Evolutionary conservation across 2,329 filamentous ascomycete genomes (phyloP).

Genomic region (Talaromyces sp.): DNA sequence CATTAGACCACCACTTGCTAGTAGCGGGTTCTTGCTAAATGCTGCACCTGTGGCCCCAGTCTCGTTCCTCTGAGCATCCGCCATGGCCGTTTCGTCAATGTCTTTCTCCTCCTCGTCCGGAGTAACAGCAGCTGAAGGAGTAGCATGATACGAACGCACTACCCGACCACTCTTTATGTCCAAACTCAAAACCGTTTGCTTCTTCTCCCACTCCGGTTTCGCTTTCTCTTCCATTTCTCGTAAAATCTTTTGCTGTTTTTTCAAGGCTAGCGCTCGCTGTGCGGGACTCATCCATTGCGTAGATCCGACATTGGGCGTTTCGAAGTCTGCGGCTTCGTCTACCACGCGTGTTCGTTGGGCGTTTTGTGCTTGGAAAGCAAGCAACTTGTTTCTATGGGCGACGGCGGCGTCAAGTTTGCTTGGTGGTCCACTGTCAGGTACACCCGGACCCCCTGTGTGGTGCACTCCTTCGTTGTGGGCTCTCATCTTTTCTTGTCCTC

Average conservation of each 20-base stretch:
- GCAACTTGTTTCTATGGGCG: constrained; percentile 74
- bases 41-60: constrained; percentile 29
- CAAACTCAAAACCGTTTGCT: constrained; percentile 77
- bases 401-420: constrained; percentile 67
- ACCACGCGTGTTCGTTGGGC: constrained; percentile 77
- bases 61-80: constrained; percentile 20
- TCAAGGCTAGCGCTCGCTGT: constrained; percentile 77
- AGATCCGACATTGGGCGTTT: constrained; percentile 58
- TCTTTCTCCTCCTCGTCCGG: constrained; percentile 21
- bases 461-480: constrained; percentile 62
- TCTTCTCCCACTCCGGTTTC: constrained; percentile 83
- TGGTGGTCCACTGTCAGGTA: constrained; percentile 28
- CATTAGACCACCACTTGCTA: constrained; percentile 43
- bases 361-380: constrained; percentile 82
- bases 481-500: constrained; percentile 81
- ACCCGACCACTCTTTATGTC: constrained; percentile 76
- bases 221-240: constrained; percentile 85
- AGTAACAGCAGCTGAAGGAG: constrained; percentile 27
- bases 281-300: constrained; percentile 83
- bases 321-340: constrained; percentile 77
- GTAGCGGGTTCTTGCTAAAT: constrained; percentile 45
- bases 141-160: constrained; percentile 51
- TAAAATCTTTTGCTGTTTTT: constrained; percentile 78
- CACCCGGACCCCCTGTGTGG: constrained; percentile 34
- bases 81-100: constrained; percentile 18